Evolutionary conservation across 2,329 filamentous ascomycete genomes (phyloP).

Genomic region (Ophiostoma tasmaniense): DNA sequence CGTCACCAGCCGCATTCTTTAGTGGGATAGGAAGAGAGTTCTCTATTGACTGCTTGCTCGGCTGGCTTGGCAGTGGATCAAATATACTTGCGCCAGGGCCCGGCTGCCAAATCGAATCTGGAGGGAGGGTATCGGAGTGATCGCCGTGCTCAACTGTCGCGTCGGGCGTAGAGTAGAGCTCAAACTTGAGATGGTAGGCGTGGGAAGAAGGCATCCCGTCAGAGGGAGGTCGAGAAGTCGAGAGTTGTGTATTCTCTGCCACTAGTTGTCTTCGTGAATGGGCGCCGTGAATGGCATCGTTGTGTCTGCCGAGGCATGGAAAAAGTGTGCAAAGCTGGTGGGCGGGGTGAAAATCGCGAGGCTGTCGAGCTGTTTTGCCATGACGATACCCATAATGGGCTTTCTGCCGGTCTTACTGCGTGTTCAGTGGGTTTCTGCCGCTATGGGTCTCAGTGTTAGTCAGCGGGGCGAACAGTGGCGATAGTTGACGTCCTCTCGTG

Average conservation of each 20-base stretch:
- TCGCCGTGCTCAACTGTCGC: conserved; percentile 23
- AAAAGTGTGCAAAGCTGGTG: not conserved
- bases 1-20: not conserved
- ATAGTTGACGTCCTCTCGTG: not conserved
- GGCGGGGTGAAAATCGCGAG: not conserved
- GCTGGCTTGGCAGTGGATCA: conserved; percentile 43
- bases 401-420: conserved; percentile 2
- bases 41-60: conserved; percentile 18
- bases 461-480: conserved; percentile 4
- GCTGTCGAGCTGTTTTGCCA: not conserved
- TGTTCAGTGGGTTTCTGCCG: not conserved
- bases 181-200: conserved; percentile 59
- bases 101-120: conserved; percentile 40
- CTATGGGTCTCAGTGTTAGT: not conserved
- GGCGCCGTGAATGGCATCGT: not conserved
- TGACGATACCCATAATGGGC: conserved; percentile 1
- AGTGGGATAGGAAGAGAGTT: not conserved
- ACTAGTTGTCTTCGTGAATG: not conserved
- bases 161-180: conserved; percentile 47
- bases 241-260: not conserved
- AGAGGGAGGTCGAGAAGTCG: too few species aligned
- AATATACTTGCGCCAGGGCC: conserved; percentile 43
- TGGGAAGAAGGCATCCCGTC: conserved; percentile 49
- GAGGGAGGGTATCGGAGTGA: not conserved
- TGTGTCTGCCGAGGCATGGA: not conserved